phyloP scores from a whole-genome alignment of 176 grass and related monocot genomes.

The Puya raimondii region DNA sequence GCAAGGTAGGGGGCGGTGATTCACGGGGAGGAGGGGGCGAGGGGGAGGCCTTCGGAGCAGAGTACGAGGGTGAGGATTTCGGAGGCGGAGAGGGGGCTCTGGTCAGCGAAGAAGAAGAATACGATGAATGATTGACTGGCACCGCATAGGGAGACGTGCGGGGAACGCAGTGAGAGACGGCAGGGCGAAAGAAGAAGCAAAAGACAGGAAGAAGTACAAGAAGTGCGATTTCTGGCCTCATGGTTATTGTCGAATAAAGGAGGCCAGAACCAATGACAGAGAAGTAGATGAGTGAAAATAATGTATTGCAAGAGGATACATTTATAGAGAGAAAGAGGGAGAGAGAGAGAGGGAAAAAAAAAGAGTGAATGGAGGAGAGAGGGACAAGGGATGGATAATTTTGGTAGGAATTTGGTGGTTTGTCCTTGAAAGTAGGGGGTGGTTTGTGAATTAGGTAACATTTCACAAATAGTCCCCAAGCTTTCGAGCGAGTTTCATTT shows the following conservation, averaged over 20 bases:
- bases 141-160: conserved; percentile 2
- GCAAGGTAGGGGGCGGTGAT: neutral
- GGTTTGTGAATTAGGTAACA: no score
- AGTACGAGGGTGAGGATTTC: no score
- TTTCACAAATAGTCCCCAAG: no score
- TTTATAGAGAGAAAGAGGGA: conserved; percentile 23
- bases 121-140: neutral
- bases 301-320: conserved; percentile 13
- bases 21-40: neutral
- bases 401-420: conserved; percentile 1
- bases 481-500: neutral
- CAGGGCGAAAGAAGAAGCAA: neutral
- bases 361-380: conserved; percentile 1
- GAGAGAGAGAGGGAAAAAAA: conserved; percentile 5
- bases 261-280: conserved; percentile 8
- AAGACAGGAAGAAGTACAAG: conserved; percentile 2
- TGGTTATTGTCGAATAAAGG: conserved; percentile 2
- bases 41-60: neutral
- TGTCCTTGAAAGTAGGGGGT: neutral
- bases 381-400: neutral
- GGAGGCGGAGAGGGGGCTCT: neutral
- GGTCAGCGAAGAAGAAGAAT: neutral
- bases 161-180: conserved; percentile 19
- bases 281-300: neutral
- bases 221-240: conserved; percentile 15